Conservation (phyloP, 2,329 filamentous ascomycete species). For the Septoria linicola region DNA sequence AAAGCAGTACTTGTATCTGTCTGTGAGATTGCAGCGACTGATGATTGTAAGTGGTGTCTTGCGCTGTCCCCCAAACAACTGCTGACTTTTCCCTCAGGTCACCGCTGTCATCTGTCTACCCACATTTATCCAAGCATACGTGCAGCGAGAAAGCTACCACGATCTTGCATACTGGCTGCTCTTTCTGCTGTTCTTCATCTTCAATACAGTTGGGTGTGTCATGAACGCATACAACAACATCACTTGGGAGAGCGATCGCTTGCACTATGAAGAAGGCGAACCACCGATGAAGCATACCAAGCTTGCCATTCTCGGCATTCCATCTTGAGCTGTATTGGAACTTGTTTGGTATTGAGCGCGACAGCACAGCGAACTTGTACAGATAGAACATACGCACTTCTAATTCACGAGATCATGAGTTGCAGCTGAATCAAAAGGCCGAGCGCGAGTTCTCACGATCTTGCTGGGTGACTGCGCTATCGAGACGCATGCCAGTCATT, state of each 20-base stretch:
- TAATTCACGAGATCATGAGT: neutral
- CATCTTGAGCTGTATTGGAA: slow-evolving; percentile 13
- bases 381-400: neutral
- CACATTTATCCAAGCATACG: slow-evolving; percentile 38
- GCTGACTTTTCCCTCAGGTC: slow-evolving; percentile 28
- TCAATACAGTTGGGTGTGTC: slow-evolving; percentile 37
- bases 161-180: slow-evolving; percentile 38
- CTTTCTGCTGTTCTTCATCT: slow-evolving; percentile 39
- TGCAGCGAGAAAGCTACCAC: slow-evolving; percentile 28
- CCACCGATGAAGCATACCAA: slow-evolving; percentile 30
- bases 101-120: slow-evolving; percentile 35
- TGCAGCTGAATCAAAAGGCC: too few relatives aligned
- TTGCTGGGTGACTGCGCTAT: too few relatives aligned
- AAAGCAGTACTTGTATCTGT: slow-evolving; percentile 36
- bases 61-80: neutral
- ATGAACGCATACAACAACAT: slow-evolving; percentile 43
- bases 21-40: slow-evolving; percentile 35
- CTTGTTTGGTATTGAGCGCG: neutral
- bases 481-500: too few relatives aligned
- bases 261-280: slow-evolving; percentile 35
- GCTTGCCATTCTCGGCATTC: slow-evolving; percentile 35
- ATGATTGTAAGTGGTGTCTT: slow-evolving; percentile 32
- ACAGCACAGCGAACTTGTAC: neutral
- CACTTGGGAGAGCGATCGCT: slow-evolving; percentile 35
- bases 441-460: too few relatives aligned